phyloP scores from a whole-genome alignment of 768 basidiomycete species.

The Pisolithus albus region DNA sequence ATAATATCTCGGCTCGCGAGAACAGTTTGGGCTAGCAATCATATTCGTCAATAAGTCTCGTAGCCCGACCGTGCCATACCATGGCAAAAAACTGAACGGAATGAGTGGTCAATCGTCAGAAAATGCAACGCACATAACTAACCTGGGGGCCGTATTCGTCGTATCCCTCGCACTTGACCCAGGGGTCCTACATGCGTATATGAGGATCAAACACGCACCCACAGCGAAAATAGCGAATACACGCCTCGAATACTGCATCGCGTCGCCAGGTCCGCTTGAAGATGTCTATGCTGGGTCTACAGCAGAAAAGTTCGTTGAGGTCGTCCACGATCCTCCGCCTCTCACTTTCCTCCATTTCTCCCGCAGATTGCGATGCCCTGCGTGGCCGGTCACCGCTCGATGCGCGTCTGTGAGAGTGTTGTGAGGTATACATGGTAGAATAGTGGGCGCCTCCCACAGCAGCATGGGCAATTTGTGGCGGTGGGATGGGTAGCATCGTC shows the following conservation, averaged over 20 bases:
- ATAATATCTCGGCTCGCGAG: slow-evolving; percentile 43
- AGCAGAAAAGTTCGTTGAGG: slow-evolving; percentile 50
- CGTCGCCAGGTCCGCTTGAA: slow-evolving; percentile 46
- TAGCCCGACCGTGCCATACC: slow-evolving; percentile 27
- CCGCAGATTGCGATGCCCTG: background rate
- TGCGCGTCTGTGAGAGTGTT: background rate
- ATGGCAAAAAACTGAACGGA: slow-evolving; percentile 42
- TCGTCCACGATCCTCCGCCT: slow-evolving; percentile 51
- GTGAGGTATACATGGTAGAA: slow-evolving; percentile 35
- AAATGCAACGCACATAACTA: slow-evolving; percentile 2
- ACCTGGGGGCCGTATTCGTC: slow-evolving; percentile 50
- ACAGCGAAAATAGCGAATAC: background rate
- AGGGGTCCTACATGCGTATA: slow-evolving; percentile 36
- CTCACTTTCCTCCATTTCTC: slow-evolving; percentile 25
- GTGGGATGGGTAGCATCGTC: slow-evolving; percentile 39
- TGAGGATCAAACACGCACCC: background rate
- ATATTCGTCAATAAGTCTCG: background rate
- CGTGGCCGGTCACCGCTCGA: slow-evolving; percentile 19
- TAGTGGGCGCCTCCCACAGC: slow-evolving; percentile 61
- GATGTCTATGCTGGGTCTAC: slow-evolving; percentile 45
- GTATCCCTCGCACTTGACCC: slow-evolving; percentile 43
- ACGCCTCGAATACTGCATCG: slow-evolving; percentile 53
- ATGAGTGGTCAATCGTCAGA: background rate
- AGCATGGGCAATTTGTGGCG: slow-evolving; percentile 47
- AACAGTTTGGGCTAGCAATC: slow-evolving; percentile 45